Conservation (phyloP, 352 stramenopile species). For the Globisporangium okanoganense region DNA sequence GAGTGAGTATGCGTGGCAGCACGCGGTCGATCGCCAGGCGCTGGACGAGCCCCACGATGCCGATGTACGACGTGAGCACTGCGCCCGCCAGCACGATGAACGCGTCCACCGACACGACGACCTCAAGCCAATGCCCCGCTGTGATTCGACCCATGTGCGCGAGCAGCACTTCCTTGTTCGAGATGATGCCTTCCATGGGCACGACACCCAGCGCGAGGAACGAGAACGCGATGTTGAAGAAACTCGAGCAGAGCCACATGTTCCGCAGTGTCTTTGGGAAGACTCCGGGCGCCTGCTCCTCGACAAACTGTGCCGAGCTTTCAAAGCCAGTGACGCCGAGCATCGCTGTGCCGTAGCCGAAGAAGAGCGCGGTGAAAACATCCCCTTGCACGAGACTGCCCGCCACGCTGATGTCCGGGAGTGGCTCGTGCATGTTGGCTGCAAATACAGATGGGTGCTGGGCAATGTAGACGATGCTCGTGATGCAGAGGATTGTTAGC, state of each 20-base stretch:
- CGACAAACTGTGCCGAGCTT: conserved; percentile 78
- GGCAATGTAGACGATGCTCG: conserved; percentile 43
- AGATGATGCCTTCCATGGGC: conserved; percentile 52
- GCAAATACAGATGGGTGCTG: conserved; percentile 50
- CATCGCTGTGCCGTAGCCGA: conserved; percentile 62
- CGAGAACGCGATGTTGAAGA: conserved; percentile 79
- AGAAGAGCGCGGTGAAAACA: conserved; percentile 38
- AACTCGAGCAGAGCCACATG: conserved; percentile 71
- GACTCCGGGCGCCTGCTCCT: conserved; percentile 73
- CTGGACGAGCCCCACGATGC: conserved; percentile 54
- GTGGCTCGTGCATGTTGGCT: conserved; percentile 46
- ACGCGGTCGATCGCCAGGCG: conserved; percentile 62
- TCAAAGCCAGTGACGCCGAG: conserved; percentile 86
- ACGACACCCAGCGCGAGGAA: conserved; percentile 66
- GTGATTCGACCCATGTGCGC: conserved; percentile 47
- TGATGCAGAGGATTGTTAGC: conserved; percentile 45
- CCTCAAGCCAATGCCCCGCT: conserved; percentile 23
- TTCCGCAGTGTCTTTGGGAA: conserved; percentile 82
- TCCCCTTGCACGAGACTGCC: conserved; percentile 22
- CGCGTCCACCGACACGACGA: conserved; percentile 50
- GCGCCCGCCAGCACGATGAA: conserved; percentile 75
- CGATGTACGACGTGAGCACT: conserved; percentile 66
- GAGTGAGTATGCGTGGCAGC: conserved; percentile 31
- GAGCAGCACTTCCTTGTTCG: conserved; percentile 41
- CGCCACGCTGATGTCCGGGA: conserved; percentile 32